Evolutionary conservation across 2,329 filamentous ascomycete genomes (phyloP).

Genomic region (Colletotrichum higginsianum): DNA sequence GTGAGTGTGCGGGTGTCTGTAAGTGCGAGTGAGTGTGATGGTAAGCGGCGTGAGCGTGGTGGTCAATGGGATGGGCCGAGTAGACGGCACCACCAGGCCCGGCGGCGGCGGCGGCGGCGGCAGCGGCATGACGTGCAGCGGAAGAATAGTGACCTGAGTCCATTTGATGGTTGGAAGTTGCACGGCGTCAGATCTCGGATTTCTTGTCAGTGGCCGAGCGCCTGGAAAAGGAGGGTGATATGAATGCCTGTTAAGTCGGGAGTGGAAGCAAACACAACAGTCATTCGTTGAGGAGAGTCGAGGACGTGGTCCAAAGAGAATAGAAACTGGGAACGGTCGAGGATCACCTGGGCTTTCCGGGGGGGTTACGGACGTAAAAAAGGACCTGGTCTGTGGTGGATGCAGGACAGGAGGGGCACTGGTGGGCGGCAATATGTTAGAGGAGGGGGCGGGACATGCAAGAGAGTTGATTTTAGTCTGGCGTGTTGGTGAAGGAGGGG

Average conservation of each 20-base stretch:
- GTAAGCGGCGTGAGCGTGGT: conserved; percentile 31
- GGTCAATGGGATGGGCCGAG: conserved; percentile 29
- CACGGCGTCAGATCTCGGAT: conserved; percentile 35
- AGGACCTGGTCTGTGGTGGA: conserved; percentile 31
- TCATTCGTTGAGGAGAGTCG: conserved; percentile 34
- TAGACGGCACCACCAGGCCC: conserved; percentile 26
- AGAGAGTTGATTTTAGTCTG: conserved; percentile 26
- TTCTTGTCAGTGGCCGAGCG: conserved; percentile 23
- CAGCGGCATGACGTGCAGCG: conserved; percentile 40
- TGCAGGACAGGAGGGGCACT: conserved; percentile 20
- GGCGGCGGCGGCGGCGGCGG: conserved; percentile 20
- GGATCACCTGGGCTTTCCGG: conserved; percentile 29
- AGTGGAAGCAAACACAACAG: conserved; percentile 22
- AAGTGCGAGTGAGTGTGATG: conserved; percentile 27
- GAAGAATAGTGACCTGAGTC: conserved; percentile 35
- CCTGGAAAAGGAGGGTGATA: conserved; percentile 34
- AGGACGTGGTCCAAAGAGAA: conserved; percentile 14
- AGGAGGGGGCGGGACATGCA: conserved; percentile 38
- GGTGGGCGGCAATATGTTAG: conserved; percentile 23
- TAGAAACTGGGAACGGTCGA: conserved; percentile 32
- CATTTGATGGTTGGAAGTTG: conserved; percentile 35
- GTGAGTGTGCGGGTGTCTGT: conserved; percentile 31
- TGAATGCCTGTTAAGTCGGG: conserved; percentile 34
- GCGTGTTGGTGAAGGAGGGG: conserved; percentile 13
- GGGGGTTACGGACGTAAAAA: conserved; percentile 43